phyloP scores from a whole-genome alignment of 2,329 filamentous ascomycete genomes.

The Aspergillus floridensis region DNA sequence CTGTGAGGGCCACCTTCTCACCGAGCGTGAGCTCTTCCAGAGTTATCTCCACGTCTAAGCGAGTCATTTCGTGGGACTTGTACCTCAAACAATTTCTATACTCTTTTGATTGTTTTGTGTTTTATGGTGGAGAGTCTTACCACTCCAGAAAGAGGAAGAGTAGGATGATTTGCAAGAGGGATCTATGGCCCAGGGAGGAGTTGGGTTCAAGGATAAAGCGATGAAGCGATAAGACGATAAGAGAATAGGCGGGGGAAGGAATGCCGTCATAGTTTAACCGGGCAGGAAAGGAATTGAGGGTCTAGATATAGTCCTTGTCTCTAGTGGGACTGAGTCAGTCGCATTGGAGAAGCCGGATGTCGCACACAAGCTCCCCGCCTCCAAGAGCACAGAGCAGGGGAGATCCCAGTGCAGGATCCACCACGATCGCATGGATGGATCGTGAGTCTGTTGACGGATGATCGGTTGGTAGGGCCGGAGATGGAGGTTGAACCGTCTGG shows the following conservation, averaged over 20 bases:
- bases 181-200: not conserved
- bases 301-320: conserved; percentile 12
- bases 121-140: not conserved
- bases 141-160: not conserved
- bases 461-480: not conserved
- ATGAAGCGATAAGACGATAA: not conserved
- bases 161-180: not conserved
- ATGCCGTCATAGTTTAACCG: not conserved
- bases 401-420: not conserved
- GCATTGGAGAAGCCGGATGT: not conserved
- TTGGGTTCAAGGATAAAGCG: not conserved
- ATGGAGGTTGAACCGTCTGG: not conserved
- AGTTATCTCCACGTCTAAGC: conserved; percentile 47
- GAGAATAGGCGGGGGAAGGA: not conserved
- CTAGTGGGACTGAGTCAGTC: not conserved
- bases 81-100: not conserved
- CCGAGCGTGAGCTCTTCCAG: conserved; percentile 54
- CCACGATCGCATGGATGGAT: not conserved
- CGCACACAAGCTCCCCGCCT: not conserved
- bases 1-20: conserved; percentile 54
- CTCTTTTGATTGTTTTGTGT: not conserved
- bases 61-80: conserved; percentile 27
- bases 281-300: conserved; percentile 3
- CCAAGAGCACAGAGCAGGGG: not conserved
- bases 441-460: not conserved